Percentiles rank a stretch among this genome's conserved stretches.
phyloP scores from a whole-genome alignment of 495 filamentous ascomycete species.

The Penicillium silybi region DNA sequence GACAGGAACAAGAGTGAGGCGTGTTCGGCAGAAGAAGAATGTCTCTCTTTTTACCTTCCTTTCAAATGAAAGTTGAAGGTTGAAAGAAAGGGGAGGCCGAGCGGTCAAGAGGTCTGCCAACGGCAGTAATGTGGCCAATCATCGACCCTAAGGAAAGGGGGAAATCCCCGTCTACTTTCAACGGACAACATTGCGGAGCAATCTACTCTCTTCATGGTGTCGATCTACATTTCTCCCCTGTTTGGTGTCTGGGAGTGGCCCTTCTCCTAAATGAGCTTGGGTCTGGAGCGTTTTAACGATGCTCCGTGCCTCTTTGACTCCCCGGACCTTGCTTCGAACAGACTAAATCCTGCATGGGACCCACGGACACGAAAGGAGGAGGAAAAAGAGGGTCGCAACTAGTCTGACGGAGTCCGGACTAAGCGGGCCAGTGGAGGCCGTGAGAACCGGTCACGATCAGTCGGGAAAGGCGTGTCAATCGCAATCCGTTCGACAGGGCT shows the following conservation, averaged over 20 bases:
- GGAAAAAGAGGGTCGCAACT: not conserved
- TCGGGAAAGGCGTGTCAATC: not conserved
- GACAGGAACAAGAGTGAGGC: not conserved
- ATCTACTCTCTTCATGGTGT: not conserved
- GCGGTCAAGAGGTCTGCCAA: constrained; percentile 12
- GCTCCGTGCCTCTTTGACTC: not conserved
- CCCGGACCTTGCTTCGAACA: not conserved
- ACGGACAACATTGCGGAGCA: too few species aligned
- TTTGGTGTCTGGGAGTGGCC: constrained; percentile 3
- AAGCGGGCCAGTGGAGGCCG: not conserved
- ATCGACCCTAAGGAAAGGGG: constrained; percentile 2
- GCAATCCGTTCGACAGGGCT: not conserved
- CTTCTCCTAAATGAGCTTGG: not conserved
- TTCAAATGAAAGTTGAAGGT: not conserved
- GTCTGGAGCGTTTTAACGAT: not conserved
- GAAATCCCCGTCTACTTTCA: not conserved
- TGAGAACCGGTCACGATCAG: not conserved
- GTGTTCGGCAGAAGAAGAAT: not conserved
- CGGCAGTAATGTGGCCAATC: constrained; percentile 25
- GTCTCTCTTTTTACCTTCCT: not conserved
- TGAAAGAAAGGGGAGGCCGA: constrained; percentile 24
- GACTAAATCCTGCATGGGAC: not conserved
- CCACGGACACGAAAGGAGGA: not conserved
- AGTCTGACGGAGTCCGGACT: not conserved
- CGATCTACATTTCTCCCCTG: not conserved